Evolutionary conservation across 495 filamentous ascomycete genomes (phyloP).

Genomic region (Gamarada debralockiae): DNA sequence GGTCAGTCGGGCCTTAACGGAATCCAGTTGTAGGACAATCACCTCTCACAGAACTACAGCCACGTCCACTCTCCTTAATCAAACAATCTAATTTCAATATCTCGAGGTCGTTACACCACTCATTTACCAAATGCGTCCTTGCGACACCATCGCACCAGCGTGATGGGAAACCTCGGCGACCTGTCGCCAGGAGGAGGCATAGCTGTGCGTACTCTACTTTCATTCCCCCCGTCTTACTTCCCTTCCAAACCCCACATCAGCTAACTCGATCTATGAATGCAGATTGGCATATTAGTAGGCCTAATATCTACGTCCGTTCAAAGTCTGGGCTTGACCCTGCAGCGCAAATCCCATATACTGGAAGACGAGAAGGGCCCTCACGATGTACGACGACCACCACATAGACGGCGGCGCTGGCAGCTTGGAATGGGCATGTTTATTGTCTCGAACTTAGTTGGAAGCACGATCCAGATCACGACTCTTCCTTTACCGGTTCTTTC

Average conservation of each 20-base stretch:
- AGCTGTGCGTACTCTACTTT: conserved; percentile 57
- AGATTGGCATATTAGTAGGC: conserved; percentile 92
- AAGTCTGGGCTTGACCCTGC: conserved; percentile 92
- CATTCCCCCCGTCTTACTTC: background rate
- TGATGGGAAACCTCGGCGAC: conserved; percentile 74
- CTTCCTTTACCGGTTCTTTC: conserved; percentile 92
- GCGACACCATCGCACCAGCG: conserved; percentile 14
- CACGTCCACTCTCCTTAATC: too few relatives aligned
- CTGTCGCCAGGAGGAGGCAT: conserved; percentile 85
- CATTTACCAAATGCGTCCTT: conserved; percentile 22
- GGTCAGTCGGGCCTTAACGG: background rate
- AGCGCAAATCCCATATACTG: conserved; percentile 96
- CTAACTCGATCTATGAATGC: conserved; percentile 5
- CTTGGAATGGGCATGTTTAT: conserved; percentile 97
- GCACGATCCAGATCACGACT: conserved; percentile 96
- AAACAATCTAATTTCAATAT: too few relatives aligned
- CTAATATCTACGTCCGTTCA: conserved; percentile 90
- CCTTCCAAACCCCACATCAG: background rate
- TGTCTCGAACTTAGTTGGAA: conserved; percentile 87
- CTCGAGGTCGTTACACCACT: background rate
- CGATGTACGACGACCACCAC: conserved; percentile 77
- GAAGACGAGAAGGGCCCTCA: conserved; percentile 90
- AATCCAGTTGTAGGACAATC: background rate
- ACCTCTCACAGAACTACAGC: background rate
- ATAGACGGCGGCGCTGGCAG: conserved; percentile 93